Evolutionary conservation across 1,139 yeast genomes (phyloP).

Genomic region (Diutina pseudorugosa): DNA sequence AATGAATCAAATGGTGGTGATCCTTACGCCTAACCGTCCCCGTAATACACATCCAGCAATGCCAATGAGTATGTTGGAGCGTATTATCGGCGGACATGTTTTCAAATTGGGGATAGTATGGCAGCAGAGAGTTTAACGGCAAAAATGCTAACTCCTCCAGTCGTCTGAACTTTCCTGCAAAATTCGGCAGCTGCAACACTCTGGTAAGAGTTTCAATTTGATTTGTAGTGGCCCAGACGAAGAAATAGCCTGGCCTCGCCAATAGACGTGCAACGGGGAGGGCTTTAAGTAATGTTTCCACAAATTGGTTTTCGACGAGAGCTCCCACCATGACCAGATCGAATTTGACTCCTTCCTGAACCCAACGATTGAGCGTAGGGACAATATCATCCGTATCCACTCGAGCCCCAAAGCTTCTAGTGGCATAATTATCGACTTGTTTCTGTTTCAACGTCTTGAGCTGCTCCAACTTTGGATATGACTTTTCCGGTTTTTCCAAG

Average conservation of each 20-base stretch:
- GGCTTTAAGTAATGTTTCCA: constrained; percentile 44
- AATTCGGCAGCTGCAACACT: constrained; percentile 43
- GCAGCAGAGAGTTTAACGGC: constrained; percentile 47
- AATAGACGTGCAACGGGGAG: constrained; percentile 66
- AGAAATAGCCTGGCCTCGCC: constrained; percentile 75
- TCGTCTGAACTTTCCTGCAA: constrained; percentile 71
- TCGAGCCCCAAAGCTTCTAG: constrained; percentile 55
- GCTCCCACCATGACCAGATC: constrained; percentile 93
- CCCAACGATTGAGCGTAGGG: constrained; percentile 50
- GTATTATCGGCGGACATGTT: constrained; percentile 12
- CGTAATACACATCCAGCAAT: constrained; percentile 94
- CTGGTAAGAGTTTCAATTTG: constrained; percentile 53
- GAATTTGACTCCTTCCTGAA: constrained; percentile 46
- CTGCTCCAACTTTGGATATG: constrained; percentile 73
- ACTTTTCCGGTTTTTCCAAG: constrained; percentile 52
- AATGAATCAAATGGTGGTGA: constrained; percentile 76
- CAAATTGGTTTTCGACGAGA: constrained; percentile 56
- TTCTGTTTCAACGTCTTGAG: constrained; percentile 52
- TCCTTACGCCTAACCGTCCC: constrained; percentile 84
- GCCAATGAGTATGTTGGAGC: constrained; percentile 59
- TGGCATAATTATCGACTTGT: constrained; percentile 34
- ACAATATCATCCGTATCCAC: constrained; percentile 41
- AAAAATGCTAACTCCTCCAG: constrained; percentile 76
- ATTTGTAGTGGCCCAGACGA: constrained; percentile 75
- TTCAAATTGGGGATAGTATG: constrained; percentile 23